A percentile compares a stretch with the other conserved stretches of the same genome.
Evolutionary conservation across 2,329 filamentous ascomycete species (phyloP).

Genomic region (Penicillium sp.): DNA sequence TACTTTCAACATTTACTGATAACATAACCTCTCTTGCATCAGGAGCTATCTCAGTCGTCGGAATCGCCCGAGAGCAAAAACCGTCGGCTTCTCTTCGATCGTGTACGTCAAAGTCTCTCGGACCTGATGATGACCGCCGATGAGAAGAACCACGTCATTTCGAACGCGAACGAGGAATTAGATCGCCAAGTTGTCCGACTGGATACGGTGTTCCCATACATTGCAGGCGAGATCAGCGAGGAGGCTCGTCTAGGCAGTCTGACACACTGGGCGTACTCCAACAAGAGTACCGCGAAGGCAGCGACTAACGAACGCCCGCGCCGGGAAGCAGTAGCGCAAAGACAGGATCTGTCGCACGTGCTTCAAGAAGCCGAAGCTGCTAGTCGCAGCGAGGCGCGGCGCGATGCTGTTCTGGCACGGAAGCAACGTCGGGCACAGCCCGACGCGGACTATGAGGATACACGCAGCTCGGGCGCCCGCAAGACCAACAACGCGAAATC

Average conservation of each 20-base stretch:
- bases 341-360: slow-evolving; percentile 56
- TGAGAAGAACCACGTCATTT: slow-evolving; percentile 94
- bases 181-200: slow-evolving; percentile 75
- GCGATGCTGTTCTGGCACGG: slow-evolving; percentile 70
- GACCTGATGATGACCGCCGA: slow-evolving; percentile 85
- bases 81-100: slow-evolving; percentile 63
- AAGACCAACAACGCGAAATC: slow-evolving; percentile 55
- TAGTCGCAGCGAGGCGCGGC: slow-evolving; percentile 71
- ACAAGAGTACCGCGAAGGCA: slow-evolving; percentile 55
- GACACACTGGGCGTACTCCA: slow-evolving; percentile 91
- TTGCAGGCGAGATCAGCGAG: slow-evolving; percentile 83
- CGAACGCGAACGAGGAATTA: slow-evolving; percentile 81
- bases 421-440: slow-evolving; percentile 63
- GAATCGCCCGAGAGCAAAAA: slow-evolving; percentile 32
- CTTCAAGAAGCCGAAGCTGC: slow-evolving; percentile 75
- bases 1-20: slow-evolving; percentile 1
- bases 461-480: slow-evolving; percentile 31
- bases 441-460: slow-evolving; percentile 73
- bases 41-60: slow-evolving; percentile 24
- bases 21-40: not conserved
- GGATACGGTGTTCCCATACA: slow-evolving; percentile 75
- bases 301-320: slow-evolving; percentile 61
- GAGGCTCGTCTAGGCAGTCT: slow-evolving; percentile 87
- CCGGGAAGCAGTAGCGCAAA: slow-evolving; percentile 67
- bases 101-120: slow-evolving; percentile 67